Conservation (phyloP, 192 early-diverging fungal species). For the Dimargaris cristalligena region DNA sequence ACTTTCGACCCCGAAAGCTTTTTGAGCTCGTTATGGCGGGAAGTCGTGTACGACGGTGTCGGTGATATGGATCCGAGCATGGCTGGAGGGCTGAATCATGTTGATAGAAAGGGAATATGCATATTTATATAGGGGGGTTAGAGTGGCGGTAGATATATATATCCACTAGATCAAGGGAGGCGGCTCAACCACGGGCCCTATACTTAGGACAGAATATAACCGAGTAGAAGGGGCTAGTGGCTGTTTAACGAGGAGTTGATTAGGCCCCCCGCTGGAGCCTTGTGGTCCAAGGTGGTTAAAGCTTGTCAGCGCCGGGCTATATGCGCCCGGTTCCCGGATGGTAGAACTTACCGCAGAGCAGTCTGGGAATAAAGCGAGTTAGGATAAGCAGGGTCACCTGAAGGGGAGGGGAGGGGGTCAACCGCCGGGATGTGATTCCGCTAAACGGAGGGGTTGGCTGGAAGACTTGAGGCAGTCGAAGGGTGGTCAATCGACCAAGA, state of each 20-base stretch:
- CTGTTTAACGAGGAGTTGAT: not conserved
- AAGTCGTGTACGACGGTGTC: not conserved
- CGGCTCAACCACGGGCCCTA: not conserved
- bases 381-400: no score
- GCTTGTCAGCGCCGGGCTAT: no score
- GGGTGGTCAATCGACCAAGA: no score
- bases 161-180: not conserved
- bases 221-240: not conserved
- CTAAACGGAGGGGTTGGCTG: no score
- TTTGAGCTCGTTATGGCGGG: slow-evolving; percentile 1
- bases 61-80: slow-evolving; percentile 1
- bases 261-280: no score
- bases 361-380: no score
- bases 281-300: no score
- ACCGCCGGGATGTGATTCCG: no score
- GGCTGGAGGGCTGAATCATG: not conserved
- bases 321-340: no score
- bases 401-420: no score
- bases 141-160: not conserved
- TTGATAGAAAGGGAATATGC: not conserved
- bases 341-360: no score
- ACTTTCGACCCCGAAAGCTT: not conserved
- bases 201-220: not conserved
- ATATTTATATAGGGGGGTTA: not conserved
- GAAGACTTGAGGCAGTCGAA: no score